Evolutionary conservation across 225 moss, liverwort and hornwort genomes (phyloP), one percentile per base, ranked within the genome.

Genomic region (Bryoerythrophyllum caledonicum): DNA sequence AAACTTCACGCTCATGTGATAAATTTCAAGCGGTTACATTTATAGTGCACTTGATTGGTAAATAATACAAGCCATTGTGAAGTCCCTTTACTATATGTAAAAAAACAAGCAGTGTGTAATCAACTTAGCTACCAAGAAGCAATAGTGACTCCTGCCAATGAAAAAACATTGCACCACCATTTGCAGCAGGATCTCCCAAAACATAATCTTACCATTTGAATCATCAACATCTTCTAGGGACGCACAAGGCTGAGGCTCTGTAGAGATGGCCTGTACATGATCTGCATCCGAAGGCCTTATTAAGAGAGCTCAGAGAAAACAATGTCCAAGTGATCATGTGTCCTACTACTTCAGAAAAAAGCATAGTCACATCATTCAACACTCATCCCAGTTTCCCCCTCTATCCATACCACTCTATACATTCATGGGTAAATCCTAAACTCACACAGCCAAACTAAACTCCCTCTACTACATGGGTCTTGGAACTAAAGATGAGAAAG

Each of bases 231-330:
- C 81, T 80, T 73, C 68, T 88, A 80, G 85, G 82, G 51, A 75
- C 34, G 70, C 88, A 85, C 12, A 88, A 78, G 23, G 78, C 59
- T 73, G 82, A 82, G 72, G 85, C 88, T 76, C 76, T 82, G 76
- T 28, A 66, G 49, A 78, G 41, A 82, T 88, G 82, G 56, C 88
- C 85, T 85, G 88, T 79, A 82, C 78, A 81, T 80, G 65, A 80
- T 85, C 82, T 88, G 82, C 88, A 88, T 55, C 88, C 80, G 56
- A 87, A 82, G 80, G 72, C 73, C 85, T 85, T 88, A 85, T 85
- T 81, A 85, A 82, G 64, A 70, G 70, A 82, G 75, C 72, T 65
- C 85, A 69, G 74, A 57, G 23, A 62, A 32, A 32, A 80, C 53
- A 75, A 69, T 49, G 32, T 63, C 21, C 1, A 64, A 53, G 64